Evolutionary conservation across 1,284 basidiomycete genomes (phyloP).

Genomic region (Ustilago bromivora): DNA sequence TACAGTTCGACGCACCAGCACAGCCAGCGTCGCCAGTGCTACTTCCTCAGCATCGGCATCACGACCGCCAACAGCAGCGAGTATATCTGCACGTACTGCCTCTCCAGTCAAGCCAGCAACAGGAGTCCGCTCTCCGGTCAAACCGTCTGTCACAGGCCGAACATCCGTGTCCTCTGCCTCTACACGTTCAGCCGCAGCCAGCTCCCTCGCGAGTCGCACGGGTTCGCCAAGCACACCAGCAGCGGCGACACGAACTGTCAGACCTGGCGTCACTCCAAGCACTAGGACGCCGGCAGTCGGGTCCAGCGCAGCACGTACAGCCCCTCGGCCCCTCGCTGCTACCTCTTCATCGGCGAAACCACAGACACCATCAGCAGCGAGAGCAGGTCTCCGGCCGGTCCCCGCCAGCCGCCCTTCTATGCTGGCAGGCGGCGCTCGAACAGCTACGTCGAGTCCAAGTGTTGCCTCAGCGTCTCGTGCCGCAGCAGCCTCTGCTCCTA

Average conservation of each 20-base stretch:
- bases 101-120: constrained; percentile 35
- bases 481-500: constrained; percentile 33
- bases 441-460: constrained; percentile 41
- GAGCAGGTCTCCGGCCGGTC: constrained; percentile 57
- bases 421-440: constrained; percentile 33
- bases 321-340: constrained; percentile 11
- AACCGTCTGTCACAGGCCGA: constrained; percentile 29
- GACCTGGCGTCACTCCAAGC: constrained; percentile 21
- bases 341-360: constrained; percentile 27
- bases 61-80: constrained; percentile 27
- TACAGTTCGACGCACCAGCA: constrained; percentile 24
- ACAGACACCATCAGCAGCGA: constrained; percentile 45
- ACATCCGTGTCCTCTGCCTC: constrained; percentile 30
- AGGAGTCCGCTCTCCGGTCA: constrained; percentile 40
- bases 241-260: constrained; percentile 19
- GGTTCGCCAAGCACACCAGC: constrained; percentile 37
- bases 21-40: constrained; percentile 26
- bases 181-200: constrained; percentile 31
- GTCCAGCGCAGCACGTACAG: constrained; percentile 16
- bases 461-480: constrained; percentile 28
- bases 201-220: constrained; percentile 35
- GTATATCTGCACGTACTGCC: constrained; percentile 20
- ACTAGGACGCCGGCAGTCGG: constrained; percentile 28
- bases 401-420: constrained; percentile 51
- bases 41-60: constrained; percentile 34